phyloP scores from a whole-genome alignment of 2,329 filamentous ascomycete genomes.

The Alternaria hordeiaustralica region DNA sequence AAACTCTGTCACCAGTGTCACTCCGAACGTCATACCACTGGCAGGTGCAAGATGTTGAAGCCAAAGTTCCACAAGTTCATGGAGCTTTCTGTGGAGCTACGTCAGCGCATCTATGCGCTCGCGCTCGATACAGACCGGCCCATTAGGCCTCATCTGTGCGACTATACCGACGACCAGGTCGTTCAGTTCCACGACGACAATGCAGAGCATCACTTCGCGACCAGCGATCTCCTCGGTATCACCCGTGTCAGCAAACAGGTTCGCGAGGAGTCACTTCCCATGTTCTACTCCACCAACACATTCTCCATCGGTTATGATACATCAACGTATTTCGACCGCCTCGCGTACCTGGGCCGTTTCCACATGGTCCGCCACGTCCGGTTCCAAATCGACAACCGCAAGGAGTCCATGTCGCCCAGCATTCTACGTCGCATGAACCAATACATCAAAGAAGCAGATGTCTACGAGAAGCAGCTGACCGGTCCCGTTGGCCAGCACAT shows the following conservation, averaged over 20 bases:
- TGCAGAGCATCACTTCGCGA: slow-evolving; percentile 12
- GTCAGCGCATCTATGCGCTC: slow-evolving; percentile 20
- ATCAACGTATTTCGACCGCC: slow-evolving; percentile 24
- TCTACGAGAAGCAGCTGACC: slow-evolving; percentile 3
- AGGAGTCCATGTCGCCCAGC: background rate
- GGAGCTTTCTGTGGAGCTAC: slow-evolving; percentile 24
- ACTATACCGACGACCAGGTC: background rate
- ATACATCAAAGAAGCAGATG: slow-evolving; percentile 15
- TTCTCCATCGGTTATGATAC: slow-evolving; percentile 23
- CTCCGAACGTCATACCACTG: background rate
- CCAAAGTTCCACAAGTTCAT: slow-evolving; percentile 18
- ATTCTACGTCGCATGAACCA: slow-evolving; percentile 15
- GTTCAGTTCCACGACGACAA: slow-evolving; percentile 28
- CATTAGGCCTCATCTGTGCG: slow-evolving; percentile 26
- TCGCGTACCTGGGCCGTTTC: slow-evolving; percentile 25
- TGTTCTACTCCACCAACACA: slow-evolving; percentile 31
- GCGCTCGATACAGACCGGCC: slow-evolving; percentile 8
- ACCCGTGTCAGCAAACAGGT: slow-evolving; percentile 22
- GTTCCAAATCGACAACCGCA: slow-evolving; percentile 12
- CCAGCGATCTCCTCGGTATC: slow-evolving; percentile 9
- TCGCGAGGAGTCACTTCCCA: slow-evolving; percentile 19
- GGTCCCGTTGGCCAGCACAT: background rate
- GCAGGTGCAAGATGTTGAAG: background rate
- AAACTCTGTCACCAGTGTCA: background rate
- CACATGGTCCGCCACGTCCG: slow-evolving; percentile 26